Evolutionary conservation across 257 asterid species (phyloP).

Genomic region (Rhazya stricta): DNA sequence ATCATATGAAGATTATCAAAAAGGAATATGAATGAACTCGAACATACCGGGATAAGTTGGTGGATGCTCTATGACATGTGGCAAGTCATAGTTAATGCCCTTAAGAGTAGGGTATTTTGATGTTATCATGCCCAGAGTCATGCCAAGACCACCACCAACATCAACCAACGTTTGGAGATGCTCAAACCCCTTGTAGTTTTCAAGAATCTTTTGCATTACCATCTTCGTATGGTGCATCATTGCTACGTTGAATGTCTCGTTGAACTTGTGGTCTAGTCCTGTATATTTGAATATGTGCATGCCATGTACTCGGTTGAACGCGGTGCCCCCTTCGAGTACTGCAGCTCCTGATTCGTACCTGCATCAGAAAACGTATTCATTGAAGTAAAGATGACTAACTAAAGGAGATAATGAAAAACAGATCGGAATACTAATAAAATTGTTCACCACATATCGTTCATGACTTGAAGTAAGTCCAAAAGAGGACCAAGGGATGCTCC

Average conservation of each 20-base stretch:
- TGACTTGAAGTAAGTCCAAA: background rate
- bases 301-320: conserved; percentile 22
- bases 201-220: conserved; percentile 21
- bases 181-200: conserved; percentile 32
- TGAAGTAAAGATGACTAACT: too few relatives aligned
- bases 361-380: too few relatives aligned
- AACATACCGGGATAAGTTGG: conserved; percentile 25
- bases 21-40: too few relatives aligned
- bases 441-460: background rate
- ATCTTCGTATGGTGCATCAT: conserved; percentile 26
- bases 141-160: conserved; percentile 45
- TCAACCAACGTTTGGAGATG: conserved; percentile 24
- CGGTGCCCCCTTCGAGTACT: conserved; percentile 28
- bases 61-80: conserved; percentile 34
- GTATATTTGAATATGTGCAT: conserved; percentile 17
- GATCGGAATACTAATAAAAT: too few relatives aligned
- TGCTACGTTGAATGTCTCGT: conserved; percentile 24
- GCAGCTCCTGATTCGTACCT: conserved; percentile 22
- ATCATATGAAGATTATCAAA: too few relatives aligned
- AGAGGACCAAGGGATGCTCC: background rate
- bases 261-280: conserved; percentile 11
- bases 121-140: conserved; percentile 28
- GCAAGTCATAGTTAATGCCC: conserved; percentile 40
- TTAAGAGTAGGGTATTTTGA: conserved; percentile 30
- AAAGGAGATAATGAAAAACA: too few relatives aligned